Base-by-base conservation (phyloP, 306 rosid genomes). In the Casuarina cunninghamiana region DNA sequence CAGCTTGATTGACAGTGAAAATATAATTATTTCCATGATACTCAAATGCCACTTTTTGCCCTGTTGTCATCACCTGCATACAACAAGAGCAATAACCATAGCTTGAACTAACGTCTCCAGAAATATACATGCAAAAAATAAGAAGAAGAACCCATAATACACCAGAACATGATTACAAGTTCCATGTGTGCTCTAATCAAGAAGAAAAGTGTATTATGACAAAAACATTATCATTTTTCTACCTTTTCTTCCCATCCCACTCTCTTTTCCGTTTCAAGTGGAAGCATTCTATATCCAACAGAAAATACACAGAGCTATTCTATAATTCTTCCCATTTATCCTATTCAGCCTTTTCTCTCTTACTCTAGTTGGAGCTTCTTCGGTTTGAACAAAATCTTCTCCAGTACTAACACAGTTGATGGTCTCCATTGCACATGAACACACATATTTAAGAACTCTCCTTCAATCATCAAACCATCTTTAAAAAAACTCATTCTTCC, bases 11-110 rank as follows among this genome's bases (percentile, higher is more conserved):
- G 82, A 96, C 99, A 21, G 93, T 88, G 69, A 93, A 91, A 83
- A 83, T 90, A 72, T 93, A 96, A 79, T 93, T 93, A 61, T 78
- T 93, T 53, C 98, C 98, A 35, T 85, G 96, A 85, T 78, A 85
- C 87, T 93, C 99, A 26, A 96, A 91, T 51, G 91, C 63, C 45
- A 89, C 98, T 85, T 90, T 91, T 82, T 96, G 99, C 80, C 99
- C 99, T 3, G 71, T 80, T 38, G 98, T 93, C 99, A 96, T 84
- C 75, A 96, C 89, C 99, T 96, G 86, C 83, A 57, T 58, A 82
- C 53, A 50, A 81, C 13, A 80, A 50, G 66, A 77, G n/a, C 45
- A 69, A 63, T 6, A 77, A 77, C 45, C 39, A 58, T n/a, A 45
- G 71, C 39, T 53, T 42, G 46, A 32, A 62, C 37, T 55, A 58